Evolutionary conservation across 306 rosid genomes (phyloP).

Genomic region (Argentina anserina): DNA sequence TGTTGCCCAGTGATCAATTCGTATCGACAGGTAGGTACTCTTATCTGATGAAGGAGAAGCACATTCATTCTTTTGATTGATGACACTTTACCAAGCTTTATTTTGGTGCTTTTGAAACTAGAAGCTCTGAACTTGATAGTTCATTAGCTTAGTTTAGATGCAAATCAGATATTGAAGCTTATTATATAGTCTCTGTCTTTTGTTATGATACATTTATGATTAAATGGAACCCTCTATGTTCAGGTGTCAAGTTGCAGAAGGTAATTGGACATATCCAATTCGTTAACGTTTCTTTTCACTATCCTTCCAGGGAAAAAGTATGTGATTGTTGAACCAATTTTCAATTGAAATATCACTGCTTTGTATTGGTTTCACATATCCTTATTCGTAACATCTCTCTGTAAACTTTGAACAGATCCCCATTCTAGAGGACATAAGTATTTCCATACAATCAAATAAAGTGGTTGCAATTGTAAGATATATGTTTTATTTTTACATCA

Average conservation of each 20-base stretch:
- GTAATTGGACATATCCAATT: constrained; percentile 60
- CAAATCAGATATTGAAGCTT: background rate
- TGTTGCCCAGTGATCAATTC: constrained; percentile 59
- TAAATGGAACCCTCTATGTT: constrained; percentile 20
- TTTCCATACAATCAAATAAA: constrained; percentile 60
- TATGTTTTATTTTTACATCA: constrained; percentile 4
- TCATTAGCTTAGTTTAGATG: background rate
- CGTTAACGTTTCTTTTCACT: constrained; percentile 61
- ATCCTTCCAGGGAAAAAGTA: constrained; percentile 54
- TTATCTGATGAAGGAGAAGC: background rate
- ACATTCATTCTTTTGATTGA: background rate
- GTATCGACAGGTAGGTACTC: constrained; percentile 48
- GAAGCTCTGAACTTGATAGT: background rate
- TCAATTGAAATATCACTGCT: constrained; percentile 5
- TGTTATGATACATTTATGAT: background rate
- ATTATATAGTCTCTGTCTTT: too few relatives aligned
- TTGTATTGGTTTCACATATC: background rate
- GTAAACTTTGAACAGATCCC: constrained; percentile 44
- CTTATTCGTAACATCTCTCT: background rate
- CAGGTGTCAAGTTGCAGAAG: constrained; percentile 60
- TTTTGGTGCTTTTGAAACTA: background rate
- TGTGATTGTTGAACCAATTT: constrained; percentile 12
- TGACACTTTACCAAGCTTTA: background rate
- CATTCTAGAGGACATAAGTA: constrained; percentile 48
- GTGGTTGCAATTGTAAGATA: constrained; percentile 69